Evolutionary conservation across 2,329 filamentous ascomycete genomes (phyloP).

Genomic region (Chaetomium strumarium): DNA sequence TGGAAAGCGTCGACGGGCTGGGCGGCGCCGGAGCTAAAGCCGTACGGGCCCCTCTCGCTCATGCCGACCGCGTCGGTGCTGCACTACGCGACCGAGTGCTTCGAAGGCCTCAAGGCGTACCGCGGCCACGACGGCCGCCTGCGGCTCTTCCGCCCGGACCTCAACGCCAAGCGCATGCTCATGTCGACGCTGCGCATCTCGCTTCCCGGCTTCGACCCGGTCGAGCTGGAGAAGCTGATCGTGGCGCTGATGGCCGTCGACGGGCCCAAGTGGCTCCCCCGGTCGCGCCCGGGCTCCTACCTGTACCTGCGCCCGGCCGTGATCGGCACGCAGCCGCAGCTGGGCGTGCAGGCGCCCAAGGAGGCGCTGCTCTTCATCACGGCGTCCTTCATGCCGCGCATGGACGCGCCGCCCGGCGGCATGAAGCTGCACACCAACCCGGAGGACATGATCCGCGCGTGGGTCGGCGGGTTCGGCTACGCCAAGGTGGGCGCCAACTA

Average conservation of each 20-base stretch:
- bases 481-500: slow-evolving; percentile 95
- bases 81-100: slow-evolving; percentile 88
- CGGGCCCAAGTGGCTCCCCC: slow-evolving; percentile 73
- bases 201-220: slow-evolving; percentile 65
- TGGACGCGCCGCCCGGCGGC: slow-evolving; percentile 48
- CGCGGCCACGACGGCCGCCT: slow-evolving; percentile 70
- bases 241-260: slow-evolving; percentile 65
- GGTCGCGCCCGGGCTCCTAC: slow-evolving; percentile 60
- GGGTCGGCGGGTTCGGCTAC: slow-evolving; percentile 88
- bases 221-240: slow-evolving; percentile 69
- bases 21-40: slow-evolving; percentile 65
- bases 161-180: slow-evolving; percentile 62
- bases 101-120: slow-evolving; percentile 79
- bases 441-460: slow-evolving; percentile 81
- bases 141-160: slow-evolving; percentile 70
- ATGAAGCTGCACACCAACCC: slow-evolving; percentile 73
- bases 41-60: slow-evolving; percentile 70
- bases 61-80: slow-evolving; percentile 76
- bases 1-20: slow-evolving; percentile 66
- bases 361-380: slow-evolving; percentile 90
- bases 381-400: slow-evolving; percentile 53
- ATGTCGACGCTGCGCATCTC: slow-evolving; percentile 61
- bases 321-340: slow-evolving; percentile 73
- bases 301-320: slow-evolving; percentile 83
- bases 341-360: slow-evolving; percentile 73